phyloP scores from a whole-genome alignment of 148 eudicot genomes.

The Vaccinium darrowii region DNA sequence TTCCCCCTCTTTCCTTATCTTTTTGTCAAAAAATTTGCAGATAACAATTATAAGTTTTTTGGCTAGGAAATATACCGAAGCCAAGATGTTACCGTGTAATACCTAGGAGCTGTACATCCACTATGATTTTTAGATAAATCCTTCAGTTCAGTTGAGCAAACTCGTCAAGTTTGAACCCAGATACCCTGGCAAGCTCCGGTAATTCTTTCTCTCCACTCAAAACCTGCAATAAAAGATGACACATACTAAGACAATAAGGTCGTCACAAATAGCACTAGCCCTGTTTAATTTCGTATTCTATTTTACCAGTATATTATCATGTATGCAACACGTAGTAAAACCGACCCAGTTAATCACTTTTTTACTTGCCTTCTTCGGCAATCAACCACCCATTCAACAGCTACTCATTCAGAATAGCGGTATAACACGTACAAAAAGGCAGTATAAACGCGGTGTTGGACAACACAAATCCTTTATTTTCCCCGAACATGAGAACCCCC shows the following conservation, averaged over 20 bases:
- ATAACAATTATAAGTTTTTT: background rate
- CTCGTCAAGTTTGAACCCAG: conserved; percentile 51
- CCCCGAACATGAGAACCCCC: background rate
- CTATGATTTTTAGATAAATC: background rate
- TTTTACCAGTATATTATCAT: background rate
- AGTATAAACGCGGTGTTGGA: background rate
- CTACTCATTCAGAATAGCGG: background rate
- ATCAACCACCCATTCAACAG: background rate
- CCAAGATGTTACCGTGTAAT: background rate
- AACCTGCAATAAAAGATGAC: conserved; percentile 44
- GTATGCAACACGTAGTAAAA: background rate
- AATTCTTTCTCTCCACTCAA: conserved; percentile 66
- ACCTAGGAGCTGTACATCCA: conserved; percentile 1
- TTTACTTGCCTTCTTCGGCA: background rate
- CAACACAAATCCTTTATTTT: background rate
- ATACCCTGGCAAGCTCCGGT: conserved; percentile 54
- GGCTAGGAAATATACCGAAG: background rate
- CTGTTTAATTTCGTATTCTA: background rate
- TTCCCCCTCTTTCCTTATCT: background rate
- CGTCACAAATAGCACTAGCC: background rate
- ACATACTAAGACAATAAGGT: background rate
- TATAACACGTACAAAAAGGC: background rate
- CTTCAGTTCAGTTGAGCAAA: conserved; percentile 16
- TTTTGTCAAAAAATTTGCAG: background rate
- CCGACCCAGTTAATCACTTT: background rate